A percentile compares a stretch with the other conserved stretches of the same genome.
Conservation (phyloP, 495 filamentous ascomycete genomes). For the Penicillium steckii region DNA sequence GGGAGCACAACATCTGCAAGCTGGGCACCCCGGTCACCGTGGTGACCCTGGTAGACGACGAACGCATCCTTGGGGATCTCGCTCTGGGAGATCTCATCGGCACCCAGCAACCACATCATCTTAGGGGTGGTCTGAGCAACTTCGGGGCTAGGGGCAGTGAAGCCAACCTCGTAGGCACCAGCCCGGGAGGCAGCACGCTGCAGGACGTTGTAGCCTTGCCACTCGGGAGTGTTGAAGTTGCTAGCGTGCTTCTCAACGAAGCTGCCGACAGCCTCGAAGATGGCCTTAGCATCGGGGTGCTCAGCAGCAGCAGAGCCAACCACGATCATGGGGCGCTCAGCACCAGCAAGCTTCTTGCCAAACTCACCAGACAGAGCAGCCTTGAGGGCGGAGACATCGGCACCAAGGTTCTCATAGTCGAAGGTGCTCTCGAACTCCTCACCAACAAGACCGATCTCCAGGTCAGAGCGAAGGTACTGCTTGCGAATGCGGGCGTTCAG, state of each 20-base stretch:
- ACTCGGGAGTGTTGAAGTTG: conserved; percentile 85
- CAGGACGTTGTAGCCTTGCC: conserved; percentile 97
- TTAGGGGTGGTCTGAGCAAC: conserved; percentile 84
- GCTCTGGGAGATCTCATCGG: conserved; percentile 77
- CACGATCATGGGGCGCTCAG: conserved; percentile 92
- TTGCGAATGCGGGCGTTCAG: conserved; percentile 96
- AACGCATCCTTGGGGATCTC: conserved; percentile 94
- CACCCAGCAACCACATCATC: conserved; percentile 94
- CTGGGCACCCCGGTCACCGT: conserved; percentile 90
- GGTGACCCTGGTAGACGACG: conserved; percentile 96
- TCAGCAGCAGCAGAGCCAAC: conserved; percentile 88
- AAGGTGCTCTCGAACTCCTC: conserved; percentile 91
- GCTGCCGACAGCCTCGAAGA: conserved; percentile 82
- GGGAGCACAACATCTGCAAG: conserved; percentile 92
- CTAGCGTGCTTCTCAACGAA: conserved; percentile 90
- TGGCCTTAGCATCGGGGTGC: conserved; percentile 84
- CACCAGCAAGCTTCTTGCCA: conserved; percentile 85
- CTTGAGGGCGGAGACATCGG: conserved; percentile 75
- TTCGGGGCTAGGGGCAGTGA: conserved; percentile 73
- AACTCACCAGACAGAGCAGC: conserved; percentile 80
- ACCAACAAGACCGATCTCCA: conserved; percentile 89
- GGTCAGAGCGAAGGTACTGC: conserved; percentile 93
- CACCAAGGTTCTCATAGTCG: conserved; percentile 84
- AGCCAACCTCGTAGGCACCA: conserved; percentile 94
- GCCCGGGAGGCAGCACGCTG: conserved; percentile 88